phyloP scores from a whole-genome alignment of 495 filamentous ascomycete genomes.

The Penicillium bialowiezense region DNA sequence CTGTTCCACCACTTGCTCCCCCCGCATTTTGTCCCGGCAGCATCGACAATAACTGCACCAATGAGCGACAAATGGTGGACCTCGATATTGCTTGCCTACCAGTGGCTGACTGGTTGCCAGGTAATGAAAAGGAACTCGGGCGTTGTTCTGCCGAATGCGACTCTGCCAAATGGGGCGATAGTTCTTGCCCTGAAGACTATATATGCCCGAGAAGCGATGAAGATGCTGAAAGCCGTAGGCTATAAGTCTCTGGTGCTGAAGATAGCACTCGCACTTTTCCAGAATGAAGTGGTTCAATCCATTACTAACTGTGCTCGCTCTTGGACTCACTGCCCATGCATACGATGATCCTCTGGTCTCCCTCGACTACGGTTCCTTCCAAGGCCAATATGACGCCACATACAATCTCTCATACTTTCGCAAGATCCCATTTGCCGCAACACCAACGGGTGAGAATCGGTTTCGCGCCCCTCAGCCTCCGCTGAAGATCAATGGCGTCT shows the following conservation, averaged over 20 bases:
- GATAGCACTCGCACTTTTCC: not conserved
- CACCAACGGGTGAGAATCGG: constrained; percentile 51
- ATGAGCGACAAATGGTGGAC: constrained; percentile 4
- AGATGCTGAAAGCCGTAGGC: not conserved
- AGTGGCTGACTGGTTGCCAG: not conserved
- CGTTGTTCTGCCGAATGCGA: not conserved
- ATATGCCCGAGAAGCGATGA: constrained; percentile 1
- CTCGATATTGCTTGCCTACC: not conserved
- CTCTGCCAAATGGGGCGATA: not conserved
- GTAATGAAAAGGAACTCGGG: not conserved
- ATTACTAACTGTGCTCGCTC: constrained; percentile 1
- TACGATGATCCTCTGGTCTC: constrained; percentile 26
- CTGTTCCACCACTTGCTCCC: not conserved
- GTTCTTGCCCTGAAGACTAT: constrained; percentile 1
- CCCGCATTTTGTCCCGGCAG: constrained; percentile 19
- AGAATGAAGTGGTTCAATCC: constrained; percentile 9
- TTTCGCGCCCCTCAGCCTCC: constrained; percentile 58
- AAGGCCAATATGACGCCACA: constrained; percentile 49
- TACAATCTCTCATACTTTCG: constrained; percentile 55
- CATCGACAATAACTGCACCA: constrained; percentile 24
- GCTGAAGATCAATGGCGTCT: constrained; percentile 39
- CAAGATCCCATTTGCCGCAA: constrained; percentile 59
- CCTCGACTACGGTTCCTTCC: constrained; percentile 57
- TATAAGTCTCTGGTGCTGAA: too few relatives aligned
- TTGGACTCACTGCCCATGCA: constrained; percentile 11